Conservation (phyloP, 129 eudicot genomes). For the Kitagawia praeruptora region DNA sequence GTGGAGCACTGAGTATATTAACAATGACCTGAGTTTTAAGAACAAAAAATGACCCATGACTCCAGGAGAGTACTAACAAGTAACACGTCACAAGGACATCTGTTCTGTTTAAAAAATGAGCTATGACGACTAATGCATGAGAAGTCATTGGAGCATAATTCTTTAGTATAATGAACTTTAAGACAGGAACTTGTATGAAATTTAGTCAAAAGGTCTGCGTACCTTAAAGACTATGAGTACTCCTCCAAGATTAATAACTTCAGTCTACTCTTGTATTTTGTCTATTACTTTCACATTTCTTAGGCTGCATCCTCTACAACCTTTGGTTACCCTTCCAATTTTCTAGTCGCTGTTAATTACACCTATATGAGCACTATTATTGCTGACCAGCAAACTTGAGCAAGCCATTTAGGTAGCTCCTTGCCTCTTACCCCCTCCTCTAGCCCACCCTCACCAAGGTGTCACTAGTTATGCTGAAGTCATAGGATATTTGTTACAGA, state of each 20-base stretch:
- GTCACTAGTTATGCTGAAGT: background rate
- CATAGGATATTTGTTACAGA: background rate
- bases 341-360: background rate
- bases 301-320: background rate
- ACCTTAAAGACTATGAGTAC: background rate
- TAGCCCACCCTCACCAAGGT: background rate
- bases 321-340: background rate
- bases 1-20: background rate
- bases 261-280: background rate
- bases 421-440: background rate
- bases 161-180: background rate
- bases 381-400: background rate
- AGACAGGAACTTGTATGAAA: background rate
- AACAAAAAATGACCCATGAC: background rate
- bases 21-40: background rate
- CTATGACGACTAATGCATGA: background rate
- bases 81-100: background rate
- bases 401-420: background rate
- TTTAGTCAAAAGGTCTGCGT: background rate
- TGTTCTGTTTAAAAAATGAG: background rate
- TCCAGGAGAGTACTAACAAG: background rate
- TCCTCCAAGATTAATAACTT: background rate
- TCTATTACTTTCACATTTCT: background rate
- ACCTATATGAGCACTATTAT: background rate
- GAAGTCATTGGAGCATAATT: background rate